Conservation (phyloP, 1,284 basidiomycete genomes). For the Puccinia coronata region DNA sequence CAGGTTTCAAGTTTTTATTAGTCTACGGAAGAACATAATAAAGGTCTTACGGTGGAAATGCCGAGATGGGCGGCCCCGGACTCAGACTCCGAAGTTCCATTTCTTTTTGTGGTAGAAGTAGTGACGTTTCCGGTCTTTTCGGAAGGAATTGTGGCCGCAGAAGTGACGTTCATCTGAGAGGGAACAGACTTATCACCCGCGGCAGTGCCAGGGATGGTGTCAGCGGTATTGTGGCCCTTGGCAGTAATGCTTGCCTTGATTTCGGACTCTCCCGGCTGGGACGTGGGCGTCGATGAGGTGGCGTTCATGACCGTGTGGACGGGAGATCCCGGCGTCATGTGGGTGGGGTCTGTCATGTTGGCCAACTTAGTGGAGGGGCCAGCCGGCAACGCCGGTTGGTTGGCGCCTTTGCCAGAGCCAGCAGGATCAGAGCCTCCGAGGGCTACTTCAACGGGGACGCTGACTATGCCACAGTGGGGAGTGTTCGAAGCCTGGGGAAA, state of each 20-base stretch:
- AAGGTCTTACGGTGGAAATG: background rate
- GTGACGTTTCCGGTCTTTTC: background rate
- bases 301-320: background rate
- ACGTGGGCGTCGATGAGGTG: background rate
- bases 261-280: background rate
- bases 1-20: background rate
- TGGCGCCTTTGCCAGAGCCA: no score
- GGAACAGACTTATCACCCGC: background rate
- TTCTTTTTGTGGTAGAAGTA: background rate
- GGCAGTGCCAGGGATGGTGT: background rate
- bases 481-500: background rate
- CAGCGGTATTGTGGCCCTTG: slow-evolving; percentile 14
- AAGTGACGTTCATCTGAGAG: background rate
- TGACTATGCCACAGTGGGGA: background rate
- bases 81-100: background rate
- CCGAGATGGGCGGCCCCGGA: background rate
- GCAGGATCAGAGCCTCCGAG: no score
- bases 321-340: no score
- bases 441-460: background rate
- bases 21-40: background rate
- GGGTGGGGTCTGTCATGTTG: background rate
- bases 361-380: background rate
- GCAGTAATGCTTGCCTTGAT: background rate
- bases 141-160: background rate
- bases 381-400: no score